phyloP scores from a whole-genome alignment of 2,329 filamentous ascomycete genomes.

The Paramyrothecium sp. region DNA sequence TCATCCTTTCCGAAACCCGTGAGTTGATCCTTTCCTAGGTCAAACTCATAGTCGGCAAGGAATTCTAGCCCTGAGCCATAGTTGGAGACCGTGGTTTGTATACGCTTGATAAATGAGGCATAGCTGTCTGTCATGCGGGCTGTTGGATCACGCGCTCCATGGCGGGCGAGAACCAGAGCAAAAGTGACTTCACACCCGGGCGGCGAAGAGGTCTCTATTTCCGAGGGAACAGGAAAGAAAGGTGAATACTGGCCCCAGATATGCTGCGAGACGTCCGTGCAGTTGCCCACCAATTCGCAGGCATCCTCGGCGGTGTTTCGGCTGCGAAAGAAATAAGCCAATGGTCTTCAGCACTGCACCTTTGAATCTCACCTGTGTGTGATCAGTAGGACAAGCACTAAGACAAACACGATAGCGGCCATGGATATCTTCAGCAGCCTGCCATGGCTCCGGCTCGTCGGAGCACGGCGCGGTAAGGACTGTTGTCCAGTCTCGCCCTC shows the following conservation, averaged over 20 bases:
- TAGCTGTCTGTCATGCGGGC: slow-evolving; percentile 64
- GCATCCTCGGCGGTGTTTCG: slow-evolving; percentile 10
- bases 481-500: not conserved
- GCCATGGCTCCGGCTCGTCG: not conserved
- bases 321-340: not conserved
- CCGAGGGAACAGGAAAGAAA: slow-evolving; percentile 73
- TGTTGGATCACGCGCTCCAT: slow-evolving; percentile 83
- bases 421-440: not conserved
- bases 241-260: slow-evolving; percentile 88
- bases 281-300: slow-evolving; percentile 34
- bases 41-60: slow-evolving; percentile 69
- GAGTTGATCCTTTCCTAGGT: slow-evolving; percentile 67
- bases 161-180: slow-evolving; percentile 77
- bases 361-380: not conserved
- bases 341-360: not conserved
- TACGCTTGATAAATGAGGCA: slow-evolving; percentile 59
- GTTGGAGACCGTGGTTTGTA: slow-evolving; percentile 55
- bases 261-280: slow-evolving; percentile 59
- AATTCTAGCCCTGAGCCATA: slow-evolving; percentile 69
- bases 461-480: not conserved
- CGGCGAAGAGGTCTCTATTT: slow-evolving; percentile 60
- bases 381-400: not conserved
- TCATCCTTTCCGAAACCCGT: slow-evolving; percentile 65
- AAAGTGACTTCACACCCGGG: slow-evolving; percentile 73
- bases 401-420: not conserved